Conservation (phyloP, 2,329 filamentous ascomycete genomes). For the Fusarium equiseti region DNA sequence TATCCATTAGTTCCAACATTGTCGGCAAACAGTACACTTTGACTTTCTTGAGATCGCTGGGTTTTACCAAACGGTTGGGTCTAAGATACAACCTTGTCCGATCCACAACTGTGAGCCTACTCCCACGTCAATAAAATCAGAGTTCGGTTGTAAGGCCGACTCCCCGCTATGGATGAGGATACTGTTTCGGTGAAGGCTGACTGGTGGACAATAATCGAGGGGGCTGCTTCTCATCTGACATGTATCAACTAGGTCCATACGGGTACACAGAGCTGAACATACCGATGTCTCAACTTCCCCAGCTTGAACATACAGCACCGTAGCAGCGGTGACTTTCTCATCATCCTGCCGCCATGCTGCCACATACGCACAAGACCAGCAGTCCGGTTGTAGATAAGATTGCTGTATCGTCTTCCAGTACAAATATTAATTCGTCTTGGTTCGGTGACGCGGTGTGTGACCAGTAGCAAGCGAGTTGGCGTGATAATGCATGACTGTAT, state of each 20-base stretch:
- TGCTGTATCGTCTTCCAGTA: neutral
- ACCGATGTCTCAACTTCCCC: conserved; percentile 16
- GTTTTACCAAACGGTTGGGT: conserved; percentile 31
- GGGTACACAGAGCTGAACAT: neutral
- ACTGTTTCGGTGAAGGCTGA: neutral
- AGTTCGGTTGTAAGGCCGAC: conserved; percentile 24
- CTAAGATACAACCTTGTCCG: conserved; percentile 5
- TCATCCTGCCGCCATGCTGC: neutral
- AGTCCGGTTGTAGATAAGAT: neutral
- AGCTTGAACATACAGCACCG: neutral
- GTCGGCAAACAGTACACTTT: neutral
- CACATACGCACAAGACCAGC: conserved; percentile 1
- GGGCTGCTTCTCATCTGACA: neutral
- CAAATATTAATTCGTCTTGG: neutral
- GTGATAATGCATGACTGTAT: conserved; percentile 16
- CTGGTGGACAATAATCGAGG: neutral
- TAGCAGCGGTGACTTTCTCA: neutral
- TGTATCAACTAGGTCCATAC: neutral
- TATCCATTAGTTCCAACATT: conserved; percentile 7
- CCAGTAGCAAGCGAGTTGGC: conserved; percentile 26
- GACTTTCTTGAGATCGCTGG: neutral
- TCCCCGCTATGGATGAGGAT: conserved; percentile 26
- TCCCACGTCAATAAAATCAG: conserved; percentile 20
- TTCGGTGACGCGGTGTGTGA: conserved; percentile 17
- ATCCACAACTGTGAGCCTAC: neutral